Evolutionary conservation across 2,329 filamentous ascomycete species (phyloP).

Genomic region (Fusarium nisikadoi): DNA sequence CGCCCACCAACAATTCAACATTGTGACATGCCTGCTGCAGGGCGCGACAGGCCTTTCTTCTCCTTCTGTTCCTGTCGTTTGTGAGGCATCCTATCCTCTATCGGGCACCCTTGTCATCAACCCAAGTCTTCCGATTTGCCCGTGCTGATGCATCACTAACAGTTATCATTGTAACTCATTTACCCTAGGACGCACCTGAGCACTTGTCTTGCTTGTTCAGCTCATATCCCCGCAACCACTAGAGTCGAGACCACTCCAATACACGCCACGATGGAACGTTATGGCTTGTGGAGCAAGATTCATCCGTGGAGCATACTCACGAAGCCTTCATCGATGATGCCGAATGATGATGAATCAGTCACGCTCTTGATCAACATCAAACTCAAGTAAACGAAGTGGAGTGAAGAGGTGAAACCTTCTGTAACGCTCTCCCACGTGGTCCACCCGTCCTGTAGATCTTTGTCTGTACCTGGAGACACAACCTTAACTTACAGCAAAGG

Average conservation of each 20-base stretch:
- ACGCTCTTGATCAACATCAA: constrained; percentile 26
- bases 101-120: constrained; percentile 6
- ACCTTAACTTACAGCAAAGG: constrained; percentile 11
- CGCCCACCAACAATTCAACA: background rate
- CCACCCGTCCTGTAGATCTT: constrained; percentile 23
- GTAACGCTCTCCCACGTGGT: constrained; percentile 35
- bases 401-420: constrained; percentile 21
- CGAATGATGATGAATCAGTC: background rate
- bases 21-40: background rate
- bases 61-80: constrained; percentile 23
- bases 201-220: background rate
- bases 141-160: background rate
- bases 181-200: constrained; percentile 6
- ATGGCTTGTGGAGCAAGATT: background rate
- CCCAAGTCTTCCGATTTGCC: constrained; percentile 29
- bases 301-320: background rate
- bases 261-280: constrained; percentile 21
- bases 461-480: background rate
- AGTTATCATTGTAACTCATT: background rate
- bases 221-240: constrained; percentile 3
- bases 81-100: constrained; percentile 23
- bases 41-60: background rate
- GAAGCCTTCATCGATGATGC: background rate
- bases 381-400: constrained; percentile 9
- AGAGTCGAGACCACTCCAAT: constrained; percentile 21